phyloP scores from a whole-genome alignment of 2,329 filamentous ascomycete genomes.

The Fragosphaeria purpurea region DNA sequence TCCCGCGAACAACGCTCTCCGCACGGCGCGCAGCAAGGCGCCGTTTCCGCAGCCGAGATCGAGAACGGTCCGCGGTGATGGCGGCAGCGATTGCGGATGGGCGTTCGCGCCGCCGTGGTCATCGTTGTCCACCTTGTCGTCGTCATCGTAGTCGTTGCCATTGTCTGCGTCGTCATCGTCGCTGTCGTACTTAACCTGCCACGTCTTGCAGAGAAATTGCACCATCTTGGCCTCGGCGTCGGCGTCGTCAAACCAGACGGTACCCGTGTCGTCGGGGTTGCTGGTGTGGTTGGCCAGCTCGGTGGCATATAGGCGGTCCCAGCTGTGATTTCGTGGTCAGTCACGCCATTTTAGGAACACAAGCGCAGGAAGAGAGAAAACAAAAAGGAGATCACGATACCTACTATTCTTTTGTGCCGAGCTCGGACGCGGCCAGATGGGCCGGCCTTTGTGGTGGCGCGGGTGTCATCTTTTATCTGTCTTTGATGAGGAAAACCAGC shows the following conservation, averaged over 20 bases:
- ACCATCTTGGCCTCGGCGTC: constrained; percentile 76
- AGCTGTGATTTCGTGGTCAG: constrained; percentile 36
- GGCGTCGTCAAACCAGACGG: constrained; percentile 93
- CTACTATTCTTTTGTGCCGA: constrained; percentile 89
- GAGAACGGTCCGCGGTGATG: constrained; percentile 48
- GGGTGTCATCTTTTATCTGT: background rate
- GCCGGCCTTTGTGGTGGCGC: constrained; percentile 33
- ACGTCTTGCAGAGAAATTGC: constrained; percentile 41
- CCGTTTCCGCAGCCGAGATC: constrained; percentile 95
- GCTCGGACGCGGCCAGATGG: constrained; percentile 63
- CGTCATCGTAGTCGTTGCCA: constrained; percentile 21
- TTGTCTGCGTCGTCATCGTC: constrained; percentile 15
- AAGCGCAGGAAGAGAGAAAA: background rate
- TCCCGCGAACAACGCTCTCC: constrained; percentile 34
- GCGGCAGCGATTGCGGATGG: background rate
- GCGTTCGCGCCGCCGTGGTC: background rate
- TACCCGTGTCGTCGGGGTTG: constrained; percentile 71
- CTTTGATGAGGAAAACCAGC: background rate
- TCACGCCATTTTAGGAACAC: too few species aligned
- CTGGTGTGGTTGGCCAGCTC: constrained; percentile 62
- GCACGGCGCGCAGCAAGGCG: constrained; percentile 73
- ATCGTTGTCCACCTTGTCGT: constrained; percentile 14
- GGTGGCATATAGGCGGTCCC: constrained; percentile 62
- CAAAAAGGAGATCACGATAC: constrained; percentile 20
- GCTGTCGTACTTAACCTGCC: too few species aligned